phyloP scores from a whole-genome alignment of 2,329 filamentous ascomycete species.

The Helotiales sp. region DNA sequence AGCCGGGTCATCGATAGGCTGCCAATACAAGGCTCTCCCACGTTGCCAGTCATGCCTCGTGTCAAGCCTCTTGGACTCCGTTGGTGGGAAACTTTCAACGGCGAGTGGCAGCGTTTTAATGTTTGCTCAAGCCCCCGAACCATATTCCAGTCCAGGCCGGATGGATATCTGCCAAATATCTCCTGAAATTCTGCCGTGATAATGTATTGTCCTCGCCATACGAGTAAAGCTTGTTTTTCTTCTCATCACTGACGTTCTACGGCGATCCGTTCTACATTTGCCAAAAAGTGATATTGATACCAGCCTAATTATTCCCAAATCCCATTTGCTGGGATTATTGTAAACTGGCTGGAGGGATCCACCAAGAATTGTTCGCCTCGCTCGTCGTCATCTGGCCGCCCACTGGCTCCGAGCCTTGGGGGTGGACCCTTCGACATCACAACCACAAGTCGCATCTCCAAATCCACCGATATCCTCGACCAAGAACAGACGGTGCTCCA shows the following conservation, averaged over 20 bases:
- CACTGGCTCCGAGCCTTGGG: too few relatives aligned
- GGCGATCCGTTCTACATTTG: neutral
- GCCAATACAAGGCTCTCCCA: neutral
- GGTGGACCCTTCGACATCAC: slow-evolving; percentile 9
- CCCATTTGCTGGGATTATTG: slow-evolving; percentile 1
- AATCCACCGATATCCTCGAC: slow-evolving; percentile 27
- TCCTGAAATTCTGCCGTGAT: neutral
- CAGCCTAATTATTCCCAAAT: neutral
- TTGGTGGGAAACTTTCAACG: slow-evolving; percentile 21
- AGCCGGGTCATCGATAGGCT: slow-evolving; percentile 3
- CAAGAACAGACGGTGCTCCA: slow-evolving; percentile 6
- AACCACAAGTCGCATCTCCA: slow-evolving; percentile 9
- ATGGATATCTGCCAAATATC: slow-evolving; percentile 9
- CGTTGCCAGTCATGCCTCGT: slow-evolving; percentile 20
- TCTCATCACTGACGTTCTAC: too few relatives aligned
- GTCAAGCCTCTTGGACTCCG: slow-evolving; percentile 24
- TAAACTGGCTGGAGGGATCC: slow-evolving; percentile 6
- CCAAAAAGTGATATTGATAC: neutral
- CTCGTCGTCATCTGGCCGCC: slow-evolving; percentile 22
- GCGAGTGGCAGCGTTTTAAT: slow-evolving; percentile 6
- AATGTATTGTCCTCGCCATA: neutral
- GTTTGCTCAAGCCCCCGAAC: slow-evolving; percentile 2
- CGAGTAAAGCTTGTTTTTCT: too few relatives aligned
- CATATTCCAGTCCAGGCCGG: slow-evolving; percentile 4
- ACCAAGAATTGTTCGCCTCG: slow-evolving; percentile 14